Evolutionary conservation across 371 early-diverging fungal species (phyloP).

Genomic region (Actinomortierella wolfii): DNA sequence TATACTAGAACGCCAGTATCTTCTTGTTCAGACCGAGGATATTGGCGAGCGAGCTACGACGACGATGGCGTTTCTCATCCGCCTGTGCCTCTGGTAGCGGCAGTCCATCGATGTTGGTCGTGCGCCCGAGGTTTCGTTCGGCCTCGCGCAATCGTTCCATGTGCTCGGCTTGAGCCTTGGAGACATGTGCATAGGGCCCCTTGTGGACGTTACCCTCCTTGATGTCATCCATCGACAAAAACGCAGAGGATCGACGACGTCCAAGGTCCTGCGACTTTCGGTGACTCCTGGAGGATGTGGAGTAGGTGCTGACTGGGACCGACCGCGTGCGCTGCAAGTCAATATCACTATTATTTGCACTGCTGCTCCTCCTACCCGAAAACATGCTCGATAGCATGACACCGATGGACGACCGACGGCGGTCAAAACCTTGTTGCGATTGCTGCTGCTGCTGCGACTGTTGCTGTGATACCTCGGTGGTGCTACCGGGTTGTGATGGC

Average conservation of each 20-base stretch:
- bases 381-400: neutral
- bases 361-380: neutral
- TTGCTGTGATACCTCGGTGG: too few relatives aligned
- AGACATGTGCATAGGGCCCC: conserved; percentile 21
- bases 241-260: conserved; percentile 19
- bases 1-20: conserved; percentile 7
- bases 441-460: neutral
- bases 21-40: conserved; percentile 17
- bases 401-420: conserved; percentile 11
- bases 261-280: conserved; percentile 10
- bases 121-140: conserved; percentile 7
- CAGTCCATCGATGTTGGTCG: conserved; percentile 17
- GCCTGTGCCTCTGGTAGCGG: conserved; percentile 9
- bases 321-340: neutral
- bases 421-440: neutral
- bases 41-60: conserved; percentile 11
- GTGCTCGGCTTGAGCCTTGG: conserved; percentile 10
- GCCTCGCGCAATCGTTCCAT: conserved; percentile 17
- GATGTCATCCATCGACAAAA: conserved; percentile 2
- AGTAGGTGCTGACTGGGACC: too few relatives aligned
- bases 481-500: conserved; percentile 2
- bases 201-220: conserved; percentile 12
- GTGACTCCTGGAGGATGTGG: too few relatives aligned
- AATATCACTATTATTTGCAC: neutral
- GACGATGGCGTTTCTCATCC: neutral